Base-by-base conservation (phyloP, 1,139 yeast species). In the Suhomyces ambrosiae region DNA sequence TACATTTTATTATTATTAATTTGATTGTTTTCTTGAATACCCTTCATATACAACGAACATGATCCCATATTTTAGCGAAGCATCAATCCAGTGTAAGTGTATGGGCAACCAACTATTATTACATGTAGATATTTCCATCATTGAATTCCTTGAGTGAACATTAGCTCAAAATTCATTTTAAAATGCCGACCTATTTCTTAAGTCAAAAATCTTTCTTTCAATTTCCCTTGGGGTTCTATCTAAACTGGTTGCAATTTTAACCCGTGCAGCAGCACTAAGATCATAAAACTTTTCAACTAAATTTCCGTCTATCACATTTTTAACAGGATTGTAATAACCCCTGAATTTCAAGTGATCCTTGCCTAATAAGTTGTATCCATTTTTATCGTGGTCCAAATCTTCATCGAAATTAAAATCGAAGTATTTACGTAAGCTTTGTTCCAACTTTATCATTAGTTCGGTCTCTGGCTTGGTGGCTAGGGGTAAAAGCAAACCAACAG, bases 271-370 rank as follows among this genome's bases (percentile, higher is more conserved):
- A 1, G 54, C 54, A 2, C 60, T 54, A 24, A 84, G 57, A 7
- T 52, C 52, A 25, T 60, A 58, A 53, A 66, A 86, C 34, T 61
- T 58, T 51, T 88, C 97, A 36, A 92, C 68, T 19, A 87, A 65
- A 57, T 92, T 97, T 8, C 98, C 98, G 60, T 92, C 97, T 30
- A 92, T 72, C 2, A 86, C 81, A 38, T 80, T 75, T 47, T 81
- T 82, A 5, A 75, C 78, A 0, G 97, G 96, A 14, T 79, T 80
- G 53, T 87, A 88, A 54, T 83, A 85, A 35, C 97, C 75, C 36
- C 97, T 66, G 54, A 74, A 89, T 44, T 76, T 75, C 47, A 77
- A 46, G 41, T 82, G 86, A 47, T 85, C 86, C 40, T 92, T 70
- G 0, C 86, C 95, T 3, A 82, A 65, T 11, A 81, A 31, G 30